phyloP scores from a whole-genome alignment of 2,329 filamentous ascomycete genomes.

The Aspergillus arachidicola region DNA sequence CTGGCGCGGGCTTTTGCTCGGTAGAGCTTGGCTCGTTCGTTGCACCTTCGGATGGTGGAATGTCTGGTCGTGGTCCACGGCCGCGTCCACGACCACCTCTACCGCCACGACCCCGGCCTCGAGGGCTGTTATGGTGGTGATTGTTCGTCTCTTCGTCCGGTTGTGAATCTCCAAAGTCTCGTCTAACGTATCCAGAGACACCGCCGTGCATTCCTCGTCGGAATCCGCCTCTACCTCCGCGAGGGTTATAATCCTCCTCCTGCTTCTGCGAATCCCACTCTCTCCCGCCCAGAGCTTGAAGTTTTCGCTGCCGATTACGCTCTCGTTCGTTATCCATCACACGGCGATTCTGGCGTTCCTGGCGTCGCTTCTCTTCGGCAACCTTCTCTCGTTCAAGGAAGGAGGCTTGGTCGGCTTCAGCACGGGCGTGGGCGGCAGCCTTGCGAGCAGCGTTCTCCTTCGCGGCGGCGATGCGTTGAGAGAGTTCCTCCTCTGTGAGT shows the following conservation, averaged over 20 bases:
- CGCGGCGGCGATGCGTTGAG: conserved; percentile 62
- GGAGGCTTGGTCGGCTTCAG: conserved; percentile 68
- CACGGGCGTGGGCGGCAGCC: conserved; percentile 62
- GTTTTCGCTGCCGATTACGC: conserved; percentile 60
- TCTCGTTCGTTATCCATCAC: conserved; percentile 66
- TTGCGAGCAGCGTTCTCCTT: conserved; percentile 63
- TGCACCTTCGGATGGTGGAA: conserved; percentile 19
- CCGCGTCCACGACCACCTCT: conserved; percentile 31
- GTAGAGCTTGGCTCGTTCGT: conserved; percentile 13
- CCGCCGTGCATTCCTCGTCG: conserved; percentile 57
- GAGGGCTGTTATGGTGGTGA: conserved; percentile 14
- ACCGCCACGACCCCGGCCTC: conserved; percentile 36
- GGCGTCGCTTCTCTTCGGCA: conserved; percentile 57
- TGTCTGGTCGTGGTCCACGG: conserved; percentile 29
- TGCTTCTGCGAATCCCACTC: conserved; percentile 67
- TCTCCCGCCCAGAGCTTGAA: conserved; percentile 59
- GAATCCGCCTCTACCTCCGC: conserved; percentile 47
- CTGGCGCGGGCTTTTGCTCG: conserved; percentile 17
- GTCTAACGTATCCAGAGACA: conserved; percentile 41
- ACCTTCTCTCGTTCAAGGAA: conserved; percentile 66
- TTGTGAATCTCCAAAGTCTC: conserved; percentile 31
- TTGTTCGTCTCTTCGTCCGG: conserved; percentile 12
- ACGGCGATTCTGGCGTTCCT: conserved; percentile 54
- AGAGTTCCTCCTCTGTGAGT: conserved; percentile 66
- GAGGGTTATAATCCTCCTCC: conserved; percentile 55